Conservation (phyloP, 257 asterid genomes). For the Penstemon barbatus region DNA sequence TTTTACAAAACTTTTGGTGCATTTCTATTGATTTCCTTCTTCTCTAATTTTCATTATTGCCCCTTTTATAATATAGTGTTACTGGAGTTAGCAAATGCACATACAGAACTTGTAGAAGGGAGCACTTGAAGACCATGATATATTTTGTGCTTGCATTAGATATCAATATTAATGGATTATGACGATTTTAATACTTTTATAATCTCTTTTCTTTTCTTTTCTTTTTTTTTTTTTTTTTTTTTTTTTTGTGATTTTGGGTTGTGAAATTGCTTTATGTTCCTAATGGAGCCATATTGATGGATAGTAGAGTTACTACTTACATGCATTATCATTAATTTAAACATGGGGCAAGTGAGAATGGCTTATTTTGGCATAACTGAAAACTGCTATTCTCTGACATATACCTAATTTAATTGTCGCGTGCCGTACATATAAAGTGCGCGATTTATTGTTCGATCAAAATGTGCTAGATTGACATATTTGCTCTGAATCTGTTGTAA, state of each 20-base stretch:
- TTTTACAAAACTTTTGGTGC: neutral
- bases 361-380: too few species aligned
- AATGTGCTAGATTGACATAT: too few species aligned
- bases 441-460: too few species aligned
- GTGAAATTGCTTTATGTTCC: neutral
- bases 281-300: neutral
- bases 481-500: too few species aligned
- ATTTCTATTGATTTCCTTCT: neutral
- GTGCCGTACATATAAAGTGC: too few species aligned
- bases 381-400: too few species aligned
- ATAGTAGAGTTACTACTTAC: neutral
- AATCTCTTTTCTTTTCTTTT: too few species aligned
- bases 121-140: neutral
- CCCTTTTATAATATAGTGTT: constrained; percentile 4
- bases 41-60: neutral
- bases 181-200: neutral
- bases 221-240: too few species aligned
- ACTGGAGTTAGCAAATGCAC: too few species aligned
- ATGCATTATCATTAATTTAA: too few species aligned
- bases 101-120: neutral
- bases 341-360: too few species aligned
- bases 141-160: neutral
- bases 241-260: neutral
- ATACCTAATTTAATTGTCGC: too few species aligned
- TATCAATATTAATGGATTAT: neutral